Base-by-base conservation (phyloP, 192 early-diverging fungal species). In the Chytriomyces sp. region DNA sequence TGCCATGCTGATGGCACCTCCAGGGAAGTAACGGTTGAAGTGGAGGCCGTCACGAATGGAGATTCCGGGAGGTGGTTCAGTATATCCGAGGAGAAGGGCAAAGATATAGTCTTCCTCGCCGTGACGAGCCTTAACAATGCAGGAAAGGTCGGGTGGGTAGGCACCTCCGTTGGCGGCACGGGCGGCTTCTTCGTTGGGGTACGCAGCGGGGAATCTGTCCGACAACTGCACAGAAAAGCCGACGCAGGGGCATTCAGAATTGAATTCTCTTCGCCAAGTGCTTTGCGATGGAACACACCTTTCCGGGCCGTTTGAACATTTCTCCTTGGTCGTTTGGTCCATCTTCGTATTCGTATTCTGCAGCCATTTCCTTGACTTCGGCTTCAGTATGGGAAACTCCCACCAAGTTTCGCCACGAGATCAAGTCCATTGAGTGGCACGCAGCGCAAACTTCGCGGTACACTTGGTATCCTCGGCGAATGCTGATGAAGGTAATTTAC, bases 11-110 rank as follows among this genome's bases (percentile, higher is more conserved):
- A 99, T 99, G 65, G 96, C 93, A 77, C 96, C 96, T 61, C 97
- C 96, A 20, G 95, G 97, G 93, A 99, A 99, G 89, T 97, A 99
- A 50, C 95, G 94, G 91, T 99, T 99, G 90, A 95, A 99, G 91
- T 97, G 94, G 23, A 99, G 89, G 69, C 96, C 97, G 80, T 97
- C 95, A 83, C 95, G 93, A 61, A 99, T 80, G 68, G 91, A 88
- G 69, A 99, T 90, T 82, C 97, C 96, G n/a, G 95, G 94, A 63
- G 97, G 97, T 50, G 97, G 90, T 74, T 97, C 95, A 75, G 90
- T 86, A 86, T 97, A 99, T 45, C 97, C 96, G 18, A 95, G 95
- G 76, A 99, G 89, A 74, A 99, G 91, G 70, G 95, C 84, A 83
- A 96, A 99, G 69, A 97, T 91, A 80, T 99, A 99, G 84, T 99